These are phyloP conservation scores for Gilbertella persicaria DNA, from an alignment of 371 early-diverging fungal genomes.

Conservation along the genomic window DNA sequence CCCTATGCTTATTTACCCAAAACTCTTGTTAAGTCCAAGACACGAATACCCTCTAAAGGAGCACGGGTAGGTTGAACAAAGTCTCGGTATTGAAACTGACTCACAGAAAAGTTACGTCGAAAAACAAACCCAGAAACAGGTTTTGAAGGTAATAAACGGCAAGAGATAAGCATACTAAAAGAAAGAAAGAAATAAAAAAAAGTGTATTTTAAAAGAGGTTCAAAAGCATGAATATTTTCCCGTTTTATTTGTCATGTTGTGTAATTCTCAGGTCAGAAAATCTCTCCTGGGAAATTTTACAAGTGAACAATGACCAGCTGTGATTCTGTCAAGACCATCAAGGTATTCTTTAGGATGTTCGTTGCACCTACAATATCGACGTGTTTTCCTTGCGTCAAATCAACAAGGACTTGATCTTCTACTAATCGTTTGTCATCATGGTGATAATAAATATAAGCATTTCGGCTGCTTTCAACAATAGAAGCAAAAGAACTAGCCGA, in stretches of 20 bases:
- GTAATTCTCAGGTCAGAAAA: too few relatives aligned
- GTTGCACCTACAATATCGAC: constrained; percentile 55
- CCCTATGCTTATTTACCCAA: constrained; percentile 54
- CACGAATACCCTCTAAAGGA: constrained; percentile 76
- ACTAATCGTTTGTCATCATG: constrained; percentile 28
- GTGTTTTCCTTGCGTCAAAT: constrained; percentile 38
- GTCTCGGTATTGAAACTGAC: too few relatives aligned
- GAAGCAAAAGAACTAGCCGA: constrained; percentile 34
- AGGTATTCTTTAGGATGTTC: constrained; percentile 35
- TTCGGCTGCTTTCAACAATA: constrained; percentile 70
- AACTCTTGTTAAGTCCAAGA: constrained; percentile 84
- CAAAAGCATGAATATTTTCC: too few relatives aligned
- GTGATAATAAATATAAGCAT: constrained; percentile 69
- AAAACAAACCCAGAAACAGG: too few relatives aligned
- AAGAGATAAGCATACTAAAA: too few relatives aligned
- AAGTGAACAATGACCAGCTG: constrained; percentile 32
- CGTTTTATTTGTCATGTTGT: too few relatives aligned
- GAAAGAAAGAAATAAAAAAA: too few relatives aligned
- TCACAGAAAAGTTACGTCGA: too few relatives aligned
- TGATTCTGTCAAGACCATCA: constrained; percentile 55
- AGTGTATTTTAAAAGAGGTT: too few relatives aligned
- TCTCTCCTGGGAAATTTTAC: too few relatives aligned
- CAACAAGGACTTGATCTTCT: constrained; percentile 45
- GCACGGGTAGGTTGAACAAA: constrained; percentile 8
- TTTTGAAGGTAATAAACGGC: too few relatives aligned